Conservation (phyloP, 2,329 filamentous ascomycete genomes). For the Talaromyces amestolkiae region DNA sequence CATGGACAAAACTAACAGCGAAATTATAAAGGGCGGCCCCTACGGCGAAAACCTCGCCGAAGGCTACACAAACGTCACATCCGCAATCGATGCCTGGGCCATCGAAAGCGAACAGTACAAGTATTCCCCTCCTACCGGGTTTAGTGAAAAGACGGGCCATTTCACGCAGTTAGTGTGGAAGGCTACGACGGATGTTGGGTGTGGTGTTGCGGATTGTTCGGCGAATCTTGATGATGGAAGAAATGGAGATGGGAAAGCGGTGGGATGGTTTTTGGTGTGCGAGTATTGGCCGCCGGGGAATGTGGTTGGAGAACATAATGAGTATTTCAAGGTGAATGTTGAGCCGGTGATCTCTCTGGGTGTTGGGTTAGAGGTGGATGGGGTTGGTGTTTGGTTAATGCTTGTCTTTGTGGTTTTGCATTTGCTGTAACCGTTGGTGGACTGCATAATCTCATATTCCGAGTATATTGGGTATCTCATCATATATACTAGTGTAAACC, state of each 20-base stretch:
- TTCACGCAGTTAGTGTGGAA: constrained; percentile 76
- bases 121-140: constrained; percentile 55
- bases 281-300: constrained; percentile 70
- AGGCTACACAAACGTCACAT: constrained; percentile 60
- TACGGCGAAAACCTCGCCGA: constrained; percentile 74
- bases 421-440: background rate
- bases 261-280: constrained; percentile 66
- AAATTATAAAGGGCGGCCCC: constrained; percentile 51
- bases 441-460: background rate
- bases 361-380: background rate
- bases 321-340: constrained; percentile 35
- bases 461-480: constrained; percentile 13
- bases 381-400: background rate
- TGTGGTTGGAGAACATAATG: constrained; percentile 40
- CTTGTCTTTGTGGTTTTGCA: background rate
- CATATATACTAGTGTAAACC: background rate
- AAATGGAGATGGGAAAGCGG: constrained; percentile 26
- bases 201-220: constrained; percentile 38
- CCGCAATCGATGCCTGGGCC: constrained; percentile 66
- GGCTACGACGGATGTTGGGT: constrained; percentile 61
- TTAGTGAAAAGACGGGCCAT: constrained; percentile 65
- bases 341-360: constrained; percentile 16
- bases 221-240: constrained; percentile 30
- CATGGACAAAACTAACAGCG: too few relatives aligned
- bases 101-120: constrained; percentile 59